Evolutionary conservation across 2,329 filamentous ascomycete genomes (phyloP), one percentile per base, ranked within the genome.

Genomic region (Fusarium irregulare): DNA sequence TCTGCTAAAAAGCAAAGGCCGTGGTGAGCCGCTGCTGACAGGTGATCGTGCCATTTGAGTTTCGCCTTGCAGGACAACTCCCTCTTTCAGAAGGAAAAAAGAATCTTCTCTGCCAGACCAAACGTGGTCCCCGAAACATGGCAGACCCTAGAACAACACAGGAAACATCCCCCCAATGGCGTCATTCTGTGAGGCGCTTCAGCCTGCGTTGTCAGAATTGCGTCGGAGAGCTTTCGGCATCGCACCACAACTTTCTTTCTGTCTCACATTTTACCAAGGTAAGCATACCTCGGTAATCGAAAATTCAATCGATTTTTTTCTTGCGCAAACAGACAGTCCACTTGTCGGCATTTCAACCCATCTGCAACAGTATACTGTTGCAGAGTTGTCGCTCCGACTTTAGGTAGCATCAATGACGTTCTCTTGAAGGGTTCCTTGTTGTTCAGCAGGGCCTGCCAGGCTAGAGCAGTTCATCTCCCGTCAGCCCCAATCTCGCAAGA

Each of bases 11-110:
- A 27, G 25, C 46, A 40, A 59, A 42, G 40, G 12, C 54, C 50
- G 30, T 57, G 21, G 51, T 45, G 60, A 64, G 40, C 60, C 62
- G 60, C 41, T 16, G 47, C 23, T 66, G 61, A 66, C 55, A 66
- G 62, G 32, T 62, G 21, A 40, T 66, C 61, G 51, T 69, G 42
- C 28, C 45, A 44, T 66, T 66, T 54, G 42, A 66, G 60, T 66
- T 66, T 66, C 14, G 61, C 61, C 65, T 42, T 69, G 65, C 60
- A 66, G 34, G 41, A 54, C 50, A 68, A 37, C 54, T 68, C 49
- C 65, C 61, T 66, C 42, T 40, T 66, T 66, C 61, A 66, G 63
- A 66, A 59, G 62, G 16, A 55, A 66, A 66, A 68, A 68, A 61
- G 60, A 68, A 69, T 69, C 54, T 66, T 68, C 66, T 61, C 44